These are phyloP conservation scores for Periglandula ipomoeae DNA, from an alignment of 2,329 filamentous ascomycete genomes.

Conservation along the genomic window DNA sequence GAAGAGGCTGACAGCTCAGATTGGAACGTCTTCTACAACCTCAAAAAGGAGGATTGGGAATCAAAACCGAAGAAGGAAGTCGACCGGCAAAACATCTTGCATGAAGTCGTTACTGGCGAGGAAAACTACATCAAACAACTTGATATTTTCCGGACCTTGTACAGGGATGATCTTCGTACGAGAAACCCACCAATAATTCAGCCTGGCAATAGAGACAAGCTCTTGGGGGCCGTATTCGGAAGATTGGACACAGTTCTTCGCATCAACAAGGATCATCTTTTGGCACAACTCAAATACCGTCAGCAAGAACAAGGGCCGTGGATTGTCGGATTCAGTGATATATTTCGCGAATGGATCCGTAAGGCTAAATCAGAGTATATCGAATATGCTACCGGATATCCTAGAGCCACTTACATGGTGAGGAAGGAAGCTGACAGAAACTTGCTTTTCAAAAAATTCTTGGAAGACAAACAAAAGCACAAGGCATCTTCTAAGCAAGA, in stretches of 20 bases:
- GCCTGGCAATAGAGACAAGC: constrained; percentile 67
- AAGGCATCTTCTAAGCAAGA: constrained; percentile 73
- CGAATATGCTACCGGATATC: constrained; percentile 83
- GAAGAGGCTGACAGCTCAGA: constrained; percentile 58
- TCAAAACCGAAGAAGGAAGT: constrained; percentile 75
- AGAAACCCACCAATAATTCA: constrained; percentile 74
- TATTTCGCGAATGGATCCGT: constrained; percentile 96
- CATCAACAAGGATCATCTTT: constrained; percentile 84
- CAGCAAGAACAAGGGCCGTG: constrained; percentile 96
- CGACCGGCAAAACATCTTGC: constrained; percentile 84
- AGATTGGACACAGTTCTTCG: constrained; percentile 81
- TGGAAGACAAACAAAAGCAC: constrained; percentile 71
- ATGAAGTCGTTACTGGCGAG: constrained; percentile 91
- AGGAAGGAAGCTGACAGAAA: constrained; percentile 80
- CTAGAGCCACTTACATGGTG: constrained; percentile 72
- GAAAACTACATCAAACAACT: constrained; percentile 85
- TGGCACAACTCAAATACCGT: constrained; percentile 91
- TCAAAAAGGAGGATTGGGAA: constrained; percentile 69
- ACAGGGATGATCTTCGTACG: constrained; percentile 67
- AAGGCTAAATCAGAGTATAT: constrained; percentile 86
- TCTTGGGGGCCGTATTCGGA: constrained; percentile 80
- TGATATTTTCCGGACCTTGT: constrained; percentile 75
- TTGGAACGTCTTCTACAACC: constrained; percentile 82
- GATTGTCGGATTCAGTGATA: constrained; percentile 88
- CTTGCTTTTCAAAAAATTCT: constrained; percentile 74